A percentile compares a stretch with the other conserved stretches of the same genome.
Conservation (phyloP, 805 yeast species). For the Starmerella powellii region DNA sequence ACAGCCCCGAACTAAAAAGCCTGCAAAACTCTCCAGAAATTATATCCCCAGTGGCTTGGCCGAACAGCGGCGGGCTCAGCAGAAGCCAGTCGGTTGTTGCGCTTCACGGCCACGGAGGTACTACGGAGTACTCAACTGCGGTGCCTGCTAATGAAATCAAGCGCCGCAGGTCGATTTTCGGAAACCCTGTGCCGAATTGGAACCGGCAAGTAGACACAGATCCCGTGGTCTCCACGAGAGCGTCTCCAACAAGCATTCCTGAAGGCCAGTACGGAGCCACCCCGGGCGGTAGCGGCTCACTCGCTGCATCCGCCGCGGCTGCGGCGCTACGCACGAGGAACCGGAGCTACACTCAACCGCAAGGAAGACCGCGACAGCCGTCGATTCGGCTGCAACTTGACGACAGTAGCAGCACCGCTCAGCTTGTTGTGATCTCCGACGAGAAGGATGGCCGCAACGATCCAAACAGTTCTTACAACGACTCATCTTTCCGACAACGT, state of each 20-base stretch:
- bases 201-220: conserved; percentile 1
- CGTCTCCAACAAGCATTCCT: background rate
- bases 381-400: conserved; percentile 20
- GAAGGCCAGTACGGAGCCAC: background rate
- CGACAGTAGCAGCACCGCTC: conserved; percentile 18
- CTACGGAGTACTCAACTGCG: background rate
- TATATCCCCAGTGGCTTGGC: conserved; percentile 4
- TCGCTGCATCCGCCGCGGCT: conserved; percentile 19
- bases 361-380: conserved; percentile 16
- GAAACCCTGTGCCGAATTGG: conserved; percentile 12
- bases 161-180: conserved; percentile 17
- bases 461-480: too few species aligned
- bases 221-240: background rate
- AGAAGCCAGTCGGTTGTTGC: conserved; percentile 7
- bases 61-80: conserved; percentile 4
- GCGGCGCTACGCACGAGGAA: conserved; percentile 16
- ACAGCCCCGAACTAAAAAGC: conserved; percentile 5
- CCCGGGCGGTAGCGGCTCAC: background rate
- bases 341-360: conserved; percentile 18
- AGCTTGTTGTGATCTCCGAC: conserved; percentile 17
- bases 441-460: background rate
- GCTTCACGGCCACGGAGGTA: conserved; percentile 1
- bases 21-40: conserved; percentile 11
- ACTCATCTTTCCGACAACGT: background rate
- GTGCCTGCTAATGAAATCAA: conserved; percentile 6